phyloP scores from a whole-genome alignment of 768 basidiomycete species.

The Xerocomus spinulosus region DNA sequence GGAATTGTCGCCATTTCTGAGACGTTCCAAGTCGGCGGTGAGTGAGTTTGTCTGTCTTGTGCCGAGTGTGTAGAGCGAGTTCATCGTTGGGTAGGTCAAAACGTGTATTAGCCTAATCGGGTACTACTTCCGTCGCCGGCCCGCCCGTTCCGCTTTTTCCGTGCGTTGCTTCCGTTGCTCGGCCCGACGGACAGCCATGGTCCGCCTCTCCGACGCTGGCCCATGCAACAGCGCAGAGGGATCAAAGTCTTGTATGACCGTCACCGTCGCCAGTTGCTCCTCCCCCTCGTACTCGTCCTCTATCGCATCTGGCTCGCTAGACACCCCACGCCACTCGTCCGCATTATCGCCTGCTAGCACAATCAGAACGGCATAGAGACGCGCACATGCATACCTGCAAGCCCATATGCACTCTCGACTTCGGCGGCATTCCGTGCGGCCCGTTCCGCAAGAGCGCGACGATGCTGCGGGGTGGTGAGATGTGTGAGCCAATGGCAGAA shows the following conservation, averaged over 20 bases:
- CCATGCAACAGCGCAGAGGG: conserved; percentile 55
- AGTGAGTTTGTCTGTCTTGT: conserved; percentile 89
- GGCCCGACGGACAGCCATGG: conserved; percentile 57
- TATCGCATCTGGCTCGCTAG: conserved; percentile 32
- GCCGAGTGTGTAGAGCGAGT: conserved; percentile 91
- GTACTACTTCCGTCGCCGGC: conserved; percentile 50
- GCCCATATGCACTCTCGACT: conserved; percentile 70
- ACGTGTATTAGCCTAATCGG: not conserved
- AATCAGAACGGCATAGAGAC: conserved; percentile 6
- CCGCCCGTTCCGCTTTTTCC: conserved; percentile 70
- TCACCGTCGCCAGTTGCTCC: conserved; percentile 82
- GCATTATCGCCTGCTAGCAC: conserved; percentile 30
- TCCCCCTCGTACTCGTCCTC: conserved; percentile 80
- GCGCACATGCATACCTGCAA: conserved; percentile 35
- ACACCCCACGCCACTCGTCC: conserved; percentile 47
- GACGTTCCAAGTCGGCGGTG: conserved; percentile 78
- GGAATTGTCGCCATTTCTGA: conserved; percentile 77
- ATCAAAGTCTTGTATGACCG: conserved; percentile 90
- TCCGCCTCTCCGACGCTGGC: conserved; percentile 58
- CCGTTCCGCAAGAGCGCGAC: conserved; percentile 70
- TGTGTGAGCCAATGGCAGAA: conserved; percentile 4
- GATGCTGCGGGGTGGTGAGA: conserved; percentile 48
- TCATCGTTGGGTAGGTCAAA: conserved; percentile 52
- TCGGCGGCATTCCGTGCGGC: conserved; percentile 73
- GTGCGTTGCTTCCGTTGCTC: conserved; percentile 61